Evolutionary conservation across 2,329 filamentous ascomycete species (phyloP), one percentile per base, ranked within the genome.

Genomic region (Stemphylium vesicarium): DNA sequence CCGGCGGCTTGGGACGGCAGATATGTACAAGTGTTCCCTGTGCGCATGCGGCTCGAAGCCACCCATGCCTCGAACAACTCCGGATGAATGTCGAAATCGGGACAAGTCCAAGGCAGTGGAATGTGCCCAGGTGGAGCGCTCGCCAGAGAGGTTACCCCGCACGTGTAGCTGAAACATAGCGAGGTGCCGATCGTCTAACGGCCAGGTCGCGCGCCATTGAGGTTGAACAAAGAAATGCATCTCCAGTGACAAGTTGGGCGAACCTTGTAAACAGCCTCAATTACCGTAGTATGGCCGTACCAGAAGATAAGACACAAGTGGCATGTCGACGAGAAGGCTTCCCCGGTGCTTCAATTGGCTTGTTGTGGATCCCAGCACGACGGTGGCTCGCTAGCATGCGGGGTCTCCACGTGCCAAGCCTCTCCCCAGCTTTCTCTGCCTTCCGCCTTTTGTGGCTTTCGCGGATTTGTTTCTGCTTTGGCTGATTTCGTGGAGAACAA

Each of bases 331-430:
- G 20, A 53, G 33, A 39, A 57, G 42, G 50, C 53, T 47, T 41
- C 46, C 22, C 31, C 36, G 22, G 38, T 41, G 36, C 51, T 33
- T 55, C 52, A 33, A 57, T 60, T 64, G 65, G 60, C 50, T 55
- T 37, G 49, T 22, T 15, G 63, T 63, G 60, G 56, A 47, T 46
- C 56, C 40, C 15, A 26, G 31, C 37, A 42, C 36, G 39, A 46
- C 42, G 47, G 52, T 58, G 57, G 56, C 44, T 54, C 12, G 38
- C 51, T 57, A 42, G 48, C 39, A 63, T 62, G 65, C 65, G 66
- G 66, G 68, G 63, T 64, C 68, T 60, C 68, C 68, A 71, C 59
- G 57, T 47, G 64, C 66, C 64, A 68, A 71, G 65, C 18, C 47
- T 39, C 51, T 38, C 64, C 63, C 64, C 65, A 63, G 55, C 53